These are phyloP conservation scores for Mallotus japonicus DNA, from an alignment of 441 rosid species.

Conservation along the genomic window DNA sequence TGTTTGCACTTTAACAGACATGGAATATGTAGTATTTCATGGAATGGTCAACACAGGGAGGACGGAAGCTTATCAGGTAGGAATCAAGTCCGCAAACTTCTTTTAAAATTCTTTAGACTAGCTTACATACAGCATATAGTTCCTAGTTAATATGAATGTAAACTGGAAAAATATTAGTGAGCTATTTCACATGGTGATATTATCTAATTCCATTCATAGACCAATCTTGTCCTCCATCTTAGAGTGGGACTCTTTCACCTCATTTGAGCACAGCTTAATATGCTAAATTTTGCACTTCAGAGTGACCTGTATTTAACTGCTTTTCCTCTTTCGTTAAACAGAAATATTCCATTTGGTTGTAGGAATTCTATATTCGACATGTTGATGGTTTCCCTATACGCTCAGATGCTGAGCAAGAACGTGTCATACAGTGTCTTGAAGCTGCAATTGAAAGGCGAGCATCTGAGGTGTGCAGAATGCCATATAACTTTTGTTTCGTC, in stretches of 20 bases:
- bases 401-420: constrained; percentile 88
- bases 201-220: no score
- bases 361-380: constrained; percentile 93
- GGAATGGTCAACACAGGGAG: constrained; percentile 81
- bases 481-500: background rate
- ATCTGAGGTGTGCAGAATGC: constrained; percentile 50
- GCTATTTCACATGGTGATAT: no score
- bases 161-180: no score
- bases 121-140: background rate
- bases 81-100: constrained; percentile 12
- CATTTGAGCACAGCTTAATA: constrained; percentile 10
- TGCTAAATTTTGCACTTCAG: background rate
- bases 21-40: constrained; percentile 90
- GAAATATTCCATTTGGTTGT: constrained; percentile 28
- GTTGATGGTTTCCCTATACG: constrained; percentile 83
- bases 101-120: background rate
- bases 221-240: no score
- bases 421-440: constrained; percentile 80
- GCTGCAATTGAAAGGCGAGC: constrained; percentile 93
- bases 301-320: background rate
- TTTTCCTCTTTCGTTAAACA: constrained; percentile 18
- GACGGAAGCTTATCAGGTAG: constrained; percentile 87
- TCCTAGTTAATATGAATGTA: background rate
- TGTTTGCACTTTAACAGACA: constrained; percentile 92
- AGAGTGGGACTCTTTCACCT: background rate